Evolutionary conservation across 305 asterid genomes (phyloP), one percentile per base, ranked within the genome.

Genomic region (Lippia alba): DNA sequence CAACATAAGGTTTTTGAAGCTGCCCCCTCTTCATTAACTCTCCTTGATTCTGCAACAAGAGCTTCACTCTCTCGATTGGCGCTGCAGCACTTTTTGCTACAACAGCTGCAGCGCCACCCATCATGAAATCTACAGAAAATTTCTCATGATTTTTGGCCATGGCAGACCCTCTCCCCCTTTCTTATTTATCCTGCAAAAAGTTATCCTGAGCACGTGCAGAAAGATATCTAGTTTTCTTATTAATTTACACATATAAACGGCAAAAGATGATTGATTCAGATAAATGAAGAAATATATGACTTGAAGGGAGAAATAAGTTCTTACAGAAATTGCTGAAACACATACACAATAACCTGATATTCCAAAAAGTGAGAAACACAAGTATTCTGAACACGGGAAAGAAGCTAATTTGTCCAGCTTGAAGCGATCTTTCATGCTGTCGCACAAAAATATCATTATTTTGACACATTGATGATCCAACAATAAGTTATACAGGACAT

Each of bases 1-100:
- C 97, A 20, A 57, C 10, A 56, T 91, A 93, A 50, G 97, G 96
- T 70, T 76, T 91, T 73, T 73, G 86, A 49, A 93, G 92, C 30
- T 89, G 96, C 51, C 98, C 97, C 62, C 87, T 82, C 84, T 89
- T 91, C 69, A 86, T 69, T 57, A 93, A 72, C 84, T 93, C 97
- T 55, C 96, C 98, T 72, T 92, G 98, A 75, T 92, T 92, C 81
- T 92, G 98, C 87, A 92, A 81, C 82, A 92, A 80, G 69, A 92
- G 97, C 80, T 92, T 92, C 80, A 87, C 98, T 78, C 96, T 85
- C 81, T 93, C 98, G 56, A 93, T 91, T 36, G 98, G 97, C 8
- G 98, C 96, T 19, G 96, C 92, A 33, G 86, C 86, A 77, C 89
- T 83, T 79, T 91, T 93, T 32, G 97, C 84, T 19, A 83, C 73